A percentile compares a stretch with the other conserved stretches of the same genome.
phyloP scores from a whole-genome alignment of 345 rosid genomes.

The Heritiera littoralis region DNA sequence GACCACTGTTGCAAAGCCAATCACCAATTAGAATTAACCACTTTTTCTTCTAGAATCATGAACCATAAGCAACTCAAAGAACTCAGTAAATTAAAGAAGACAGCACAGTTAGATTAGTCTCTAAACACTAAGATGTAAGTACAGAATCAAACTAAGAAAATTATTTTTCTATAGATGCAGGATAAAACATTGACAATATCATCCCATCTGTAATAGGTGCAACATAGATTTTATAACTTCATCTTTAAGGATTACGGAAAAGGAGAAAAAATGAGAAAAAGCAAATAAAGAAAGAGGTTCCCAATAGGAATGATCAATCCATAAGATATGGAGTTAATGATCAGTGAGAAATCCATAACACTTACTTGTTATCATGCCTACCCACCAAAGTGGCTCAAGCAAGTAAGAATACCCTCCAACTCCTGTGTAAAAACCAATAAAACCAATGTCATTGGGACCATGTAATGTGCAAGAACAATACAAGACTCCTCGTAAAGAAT shows the following conservation, averaged over 20 bases:
- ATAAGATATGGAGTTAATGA: background rate
- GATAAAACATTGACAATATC: background rate
- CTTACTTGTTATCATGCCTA: slow-evolving; percentile 96
- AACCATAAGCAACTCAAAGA: slow-evolving; percentile 10
- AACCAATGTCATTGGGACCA: background rate
- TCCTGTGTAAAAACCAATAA: slow-evolving; percentile 33
- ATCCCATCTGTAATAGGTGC: background rate
- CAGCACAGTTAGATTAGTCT: background rate
- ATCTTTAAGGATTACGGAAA: background rate
- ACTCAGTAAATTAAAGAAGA: background rate
- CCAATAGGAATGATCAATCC: background rate
- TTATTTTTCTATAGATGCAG: background rate
- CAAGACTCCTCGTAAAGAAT: slow-evolving; percentile 8
- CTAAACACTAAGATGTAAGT: background rate
- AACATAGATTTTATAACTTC: background rate
- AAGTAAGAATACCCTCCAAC: slow-evolving; percentile 93
- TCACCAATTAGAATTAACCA: slow-evolving; percentile 9
- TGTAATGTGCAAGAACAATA: slow-evolving; percentile 21
- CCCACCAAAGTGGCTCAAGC: slow-evolving; percentile 97
- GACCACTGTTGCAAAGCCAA: slow-evolving; percentile 54
- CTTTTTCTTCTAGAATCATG: background rate
- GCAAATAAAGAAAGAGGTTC: background rate
- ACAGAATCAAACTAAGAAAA: background rate
- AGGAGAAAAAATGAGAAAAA: background rate
- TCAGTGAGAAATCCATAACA: slow-evolving; percentile 24